phyloP scores from a whole-genome alignment of 768 basidiomycete species.

The Russula vinacea region DNA sequence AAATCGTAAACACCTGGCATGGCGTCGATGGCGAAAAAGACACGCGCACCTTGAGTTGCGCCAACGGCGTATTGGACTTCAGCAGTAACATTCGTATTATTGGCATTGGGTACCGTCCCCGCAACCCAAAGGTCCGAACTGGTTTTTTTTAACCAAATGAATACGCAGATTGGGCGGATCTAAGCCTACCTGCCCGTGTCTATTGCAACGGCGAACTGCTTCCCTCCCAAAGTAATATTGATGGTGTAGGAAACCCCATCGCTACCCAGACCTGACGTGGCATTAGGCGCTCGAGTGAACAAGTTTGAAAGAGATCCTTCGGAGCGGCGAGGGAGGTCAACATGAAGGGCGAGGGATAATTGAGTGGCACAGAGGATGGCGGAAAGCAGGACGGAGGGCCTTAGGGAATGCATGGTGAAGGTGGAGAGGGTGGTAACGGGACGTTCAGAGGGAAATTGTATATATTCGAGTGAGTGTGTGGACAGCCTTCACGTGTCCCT shows the following conservation, averaged over 20 bases:
- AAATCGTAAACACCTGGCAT: neutral
- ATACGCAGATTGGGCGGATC: neutral
- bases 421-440: neutral
- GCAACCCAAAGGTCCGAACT: constrained; percentile 68
- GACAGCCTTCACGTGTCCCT: constrained; percentile 5
- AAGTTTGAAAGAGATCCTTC: neutral
- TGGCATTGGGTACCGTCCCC: constrained; percentile 42
- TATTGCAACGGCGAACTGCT: constrained; percentile 37
- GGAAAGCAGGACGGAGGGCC: constrained; percentile 3
- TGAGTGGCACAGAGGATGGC: neutral
- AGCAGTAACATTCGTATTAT: constrained; percentile 39
- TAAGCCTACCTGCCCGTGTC: constrained; percentile 46
- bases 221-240: constrained; percentile 42
- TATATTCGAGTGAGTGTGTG: neutral
- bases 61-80: constrained; percentile 55
- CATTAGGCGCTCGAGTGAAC: neutral
- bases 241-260: neutral
- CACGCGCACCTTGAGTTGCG: constrained; percentile 34
- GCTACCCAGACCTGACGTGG: neutral
- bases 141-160: neutral
- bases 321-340: constrained; percentile 12
- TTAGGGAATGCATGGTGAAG: constrained; percentile 5
- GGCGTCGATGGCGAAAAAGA: too few species aligned
- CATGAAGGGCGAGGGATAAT: neutral
- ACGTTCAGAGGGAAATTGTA: neutral